phyloP scores from a whole-genome alignment of 1,284 basidiomycete genomes.

The Rhodofomes roseus region DNA sequence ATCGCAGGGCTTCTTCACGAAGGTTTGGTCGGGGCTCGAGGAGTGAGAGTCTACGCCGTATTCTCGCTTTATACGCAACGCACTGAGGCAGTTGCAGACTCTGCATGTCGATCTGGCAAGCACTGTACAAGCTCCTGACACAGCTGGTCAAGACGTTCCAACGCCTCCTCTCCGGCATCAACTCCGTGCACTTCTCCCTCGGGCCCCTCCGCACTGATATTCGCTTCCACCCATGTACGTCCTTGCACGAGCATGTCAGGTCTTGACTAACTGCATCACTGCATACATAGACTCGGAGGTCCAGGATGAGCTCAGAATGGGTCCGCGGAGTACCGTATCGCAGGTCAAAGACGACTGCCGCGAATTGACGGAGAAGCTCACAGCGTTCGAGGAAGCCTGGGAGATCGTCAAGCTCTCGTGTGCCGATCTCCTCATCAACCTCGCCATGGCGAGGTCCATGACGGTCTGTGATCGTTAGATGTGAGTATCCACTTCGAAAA shows the following conservation, averaged over 20 bases:
- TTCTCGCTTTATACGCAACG: neutral
- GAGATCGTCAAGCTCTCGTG: slow-evolving; percentile 26
- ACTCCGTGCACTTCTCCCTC: slow-evolving; percentile 26
- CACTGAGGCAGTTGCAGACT: slow-evolving; percentile 12
- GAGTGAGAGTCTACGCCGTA: slow-evolving; percentile 15
- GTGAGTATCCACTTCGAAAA: neutral
- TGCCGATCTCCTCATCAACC: slow-evolving; percentile 20
- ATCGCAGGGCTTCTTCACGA: slow-evolving; percentile 19
- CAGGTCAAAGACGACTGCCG: slow-evolving; percentile 21
- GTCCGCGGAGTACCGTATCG: slow-evolving; percentile 3
- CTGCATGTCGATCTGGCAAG: slow-evolving; percentile 27
- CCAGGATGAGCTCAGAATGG: neutral
- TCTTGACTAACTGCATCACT: neutral
- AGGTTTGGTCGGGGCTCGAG: slow-evolving; percentile 26
- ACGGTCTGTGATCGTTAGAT: slow-evolving; percentile 14
- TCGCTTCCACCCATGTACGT: slow-evolving; percentile 1
- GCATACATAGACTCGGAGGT: neutral
- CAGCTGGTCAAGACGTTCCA: slow-evolving; percentile 24
- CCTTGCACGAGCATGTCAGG: neutral
- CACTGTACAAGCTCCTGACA: slow-evolving; percentile 15
- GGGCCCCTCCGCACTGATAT: slow-evolving; percentile 7
- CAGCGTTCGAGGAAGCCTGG: slow-evolving; percentile 30
- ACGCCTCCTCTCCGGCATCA: slow-evolving; percentile 22
- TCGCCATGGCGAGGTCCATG: slow-evolving; percentile 22
- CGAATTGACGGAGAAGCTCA: slow-evolving; percentile 21